phyloP scores from a whole-genome alignment of 1,284 basidiomycete species.

The Hortiboletus rubellus region DNA sequence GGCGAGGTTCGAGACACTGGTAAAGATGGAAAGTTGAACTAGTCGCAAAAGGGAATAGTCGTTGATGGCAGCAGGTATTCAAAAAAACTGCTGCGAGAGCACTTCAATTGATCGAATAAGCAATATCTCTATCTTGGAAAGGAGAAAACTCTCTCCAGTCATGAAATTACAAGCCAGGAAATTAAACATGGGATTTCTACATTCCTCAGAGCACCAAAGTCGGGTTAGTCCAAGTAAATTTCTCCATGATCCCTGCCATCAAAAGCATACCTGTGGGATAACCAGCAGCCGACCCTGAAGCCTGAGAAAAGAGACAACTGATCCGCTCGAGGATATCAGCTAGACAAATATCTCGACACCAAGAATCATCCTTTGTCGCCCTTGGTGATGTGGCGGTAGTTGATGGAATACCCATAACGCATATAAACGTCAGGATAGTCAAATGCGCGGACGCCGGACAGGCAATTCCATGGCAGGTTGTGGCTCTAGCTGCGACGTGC shows the following conservation, averaged over 20 bases:
- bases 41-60: background rate
- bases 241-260: background rate
- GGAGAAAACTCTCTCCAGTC: background rate
- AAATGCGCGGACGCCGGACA: conserved; percentile 9
- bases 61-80: background rate
- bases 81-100: background rate
- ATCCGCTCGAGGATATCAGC: background rate
- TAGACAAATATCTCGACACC: background rate
- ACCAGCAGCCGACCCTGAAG: background rate
- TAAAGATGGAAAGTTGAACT: too few species aligned
- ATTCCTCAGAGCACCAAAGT: background rate
- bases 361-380: background rate
- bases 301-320: background rate
- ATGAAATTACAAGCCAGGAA: background rate
- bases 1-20: too few species aligned
- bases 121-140: background rate
- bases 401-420: background rate
- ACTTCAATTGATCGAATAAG: background rate
- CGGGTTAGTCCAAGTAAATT: background rate
- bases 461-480: conserved; percentile 36
- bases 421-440: background rate
- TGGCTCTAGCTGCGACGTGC: conserved; percentile 35
- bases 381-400: background rate
- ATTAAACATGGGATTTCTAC: background rate
- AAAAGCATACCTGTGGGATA: background rate